Evolutionary conservation across 176 grass and related monocot species (phyloP), one percentile per base, ranked within the genome.

Genomic region (Coix lacrymajobi): DNA sequence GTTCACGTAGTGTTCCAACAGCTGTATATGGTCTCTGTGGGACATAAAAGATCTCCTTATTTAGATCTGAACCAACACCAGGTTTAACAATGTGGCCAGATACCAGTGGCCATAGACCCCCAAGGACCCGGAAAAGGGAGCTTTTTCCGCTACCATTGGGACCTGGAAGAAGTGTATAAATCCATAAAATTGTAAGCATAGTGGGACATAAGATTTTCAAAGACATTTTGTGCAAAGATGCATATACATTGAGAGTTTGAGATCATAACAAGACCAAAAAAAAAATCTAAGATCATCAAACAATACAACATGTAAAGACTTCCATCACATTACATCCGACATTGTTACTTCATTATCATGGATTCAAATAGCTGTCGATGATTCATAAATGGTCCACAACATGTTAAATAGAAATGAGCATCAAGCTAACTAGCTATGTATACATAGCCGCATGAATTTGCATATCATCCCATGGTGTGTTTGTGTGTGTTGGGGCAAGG

Each of bases 1-100:
- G 96, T 88, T 99, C 96, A 66, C 93, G 87, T 62, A 99, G 96
- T 64, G 96, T 99, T 76, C 96, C 96, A 86, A 99, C 96, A 85
- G 96, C 96, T 87, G 93, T 99, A 80, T 99, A 99, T 69, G 96
- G 96, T 51, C 96, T 92, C 88, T 99, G 96, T 20, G 96, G 96
- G 32, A 99, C 96, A 93, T 99, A 99, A 82, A 99, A 99, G 26
- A 99, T 99, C 86, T 99, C 96, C 87, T 99, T 99, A 79, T 99
- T 99, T 62, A 99, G 93, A 93, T 99, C 91, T 8, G 91, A 95
- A 83, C 96, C 96, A 83, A 99, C 87, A 82, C 96, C 96, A 85
- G 96, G 96, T 84, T 99, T 99, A 76, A 91, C 91, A 96, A 99
- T 99, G 84, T 96, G 83, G 75, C 96, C 96, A 83, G 96, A 93